These are phyloP conservation scores for Penicillium parvum DNA, from an alignment of 495 filamentous ascomycete genomes.

Conservation along the genomic window DNA sequence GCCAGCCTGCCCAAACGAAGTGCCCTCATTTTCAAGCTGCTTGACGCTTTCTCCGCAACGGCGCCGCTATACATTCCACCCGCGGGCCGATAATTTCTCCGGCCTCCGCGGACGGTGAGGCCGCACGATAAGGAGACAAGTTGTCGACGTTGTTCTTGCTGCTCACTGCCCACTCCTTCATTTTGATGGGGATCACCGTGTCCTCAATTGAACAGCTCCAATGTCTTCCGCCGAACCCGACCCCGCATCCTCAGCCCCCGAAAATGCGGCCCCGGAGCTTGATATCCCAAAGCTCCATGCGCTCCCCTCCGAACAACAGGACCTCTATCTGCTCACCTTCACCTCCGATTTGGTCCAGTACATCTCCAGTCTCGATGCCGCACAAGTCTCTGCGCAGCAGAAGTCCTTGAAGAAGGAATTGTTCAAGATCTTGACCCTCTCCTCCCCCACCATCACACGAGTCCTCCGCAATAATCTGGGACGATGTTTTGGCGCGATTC, in stretches of 20 bases:
- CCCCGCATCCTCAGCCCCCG: constrained; percentile 23
- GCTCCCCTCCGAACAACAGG: constrained; percentile 91
- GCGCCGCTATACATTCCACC: constrained; percentile 14
- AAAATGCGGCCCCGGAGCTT: constrained; percentile 56
- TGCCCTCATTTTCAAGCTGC: constrained; percentile 10
- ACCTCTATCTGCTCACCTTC: constrained; percentile 87
- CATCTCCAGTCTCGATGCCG: constrained; percentile 65
- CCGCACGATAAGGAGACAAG: constrained; percentile 28
- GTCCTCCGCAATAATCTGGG: constrained; percentile 87
- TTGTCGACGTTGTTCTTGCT: constrained; percentile 5
- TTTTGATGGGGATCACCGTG: constrained; percentile 23
- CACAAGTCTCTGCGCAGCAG: constrained; percentile 82
- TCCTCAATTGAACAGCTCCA: constrained; percentile 17
- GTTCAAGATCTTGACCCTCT: constrained; percentile 83
- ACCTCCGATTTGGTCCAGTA: constrained; percentile 77
- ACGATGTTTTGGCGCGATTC: constrained; percentile 75
- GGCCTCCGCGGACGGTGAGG: constrained; percentile 28
- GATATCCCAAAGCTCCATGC: constrained; percentile 84
- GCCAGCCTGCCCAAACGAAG: constrained; percentile 15
- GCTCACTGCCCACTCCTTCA: constrained; percentile 5
- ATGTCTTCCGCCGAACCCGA: constrained; percentile 41
- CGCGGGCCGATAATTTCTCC: constrained; percentile 37
- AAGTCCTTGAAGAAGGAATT: constrained; percentile 85
- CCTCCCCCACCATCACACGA: constrained; percentile 78
- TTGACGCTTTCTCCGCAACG: not conserved